Evolutionary conservation across 352 stramenopile genomes (phyloP).

Genomic region (Pythium periplocum): DNA sequence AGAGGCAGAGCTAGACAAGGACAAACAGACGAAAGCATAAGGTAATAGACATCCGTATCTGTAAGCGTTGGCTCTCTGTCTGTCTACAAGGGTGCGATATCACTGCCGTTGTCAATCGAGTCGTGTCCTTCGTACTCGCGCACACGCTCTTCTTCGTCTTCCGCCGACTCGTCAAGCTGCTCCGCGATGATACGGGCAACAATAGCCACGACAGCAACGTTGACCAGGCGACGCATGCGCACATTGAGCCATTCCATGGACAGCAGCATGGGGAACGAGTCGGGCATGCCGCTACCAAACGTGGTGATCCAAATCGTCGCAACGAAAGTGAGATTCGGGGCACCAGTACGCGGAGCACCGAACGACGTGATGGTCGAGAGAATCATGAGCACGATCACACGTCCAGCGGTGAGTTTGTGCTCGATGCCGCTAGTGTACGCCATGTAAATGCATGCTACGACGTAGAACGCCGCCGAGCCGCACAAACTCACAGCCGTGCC

Average conservation of each 20-base stretch:
- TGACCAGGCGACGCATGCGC: constrained; percentile 53
- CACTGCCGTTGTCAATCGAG: not conserved
- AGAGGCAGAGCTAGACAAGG: constrained; percentile 3
- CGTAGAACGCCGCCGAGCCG: constrained; percentile 46
- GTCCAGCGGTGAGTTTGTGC: constrained; percentile 30
- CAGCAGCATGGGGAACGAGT: constrained; percentile 35
- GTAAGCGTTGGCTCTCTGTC: not conserved
- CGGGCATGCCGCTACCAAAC: constrained; percentile 32
- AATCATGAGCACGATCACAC: constrained; percentile 35
- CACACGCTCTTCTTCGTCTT: constrained; percentile 61
- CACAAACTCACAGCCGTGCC: constrained; percentile 45
- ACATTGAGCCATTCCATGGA: constrained; percentile 47
- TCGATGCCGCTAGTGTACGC: constrained; percentile 44
- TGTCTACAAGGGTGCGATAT: not conserved
- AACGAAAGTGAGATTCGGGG: constrained; percentile 36
- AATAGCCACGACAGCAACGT: constrained; percentile 60
- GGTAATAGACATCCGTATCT: not conserved
- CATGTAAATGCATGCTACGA: constrained; percentile 53
- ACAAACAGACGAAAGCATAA: not conserved
- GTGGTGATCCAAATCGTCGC: constrained; percentile 51
- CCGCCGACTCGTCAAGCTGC: constrained; percentile 61
- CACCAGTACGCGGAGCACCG: constrained; percentile 30
- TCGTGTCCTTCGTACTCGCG: not conserved
- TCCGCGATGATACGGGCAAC: constrained; percentile 64
- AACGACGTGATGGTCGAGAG: constrained; percentile 49